Conservation (phyloP, 1,284 basidiomycete genomes). For the Volvariella volvacea region DNA sequence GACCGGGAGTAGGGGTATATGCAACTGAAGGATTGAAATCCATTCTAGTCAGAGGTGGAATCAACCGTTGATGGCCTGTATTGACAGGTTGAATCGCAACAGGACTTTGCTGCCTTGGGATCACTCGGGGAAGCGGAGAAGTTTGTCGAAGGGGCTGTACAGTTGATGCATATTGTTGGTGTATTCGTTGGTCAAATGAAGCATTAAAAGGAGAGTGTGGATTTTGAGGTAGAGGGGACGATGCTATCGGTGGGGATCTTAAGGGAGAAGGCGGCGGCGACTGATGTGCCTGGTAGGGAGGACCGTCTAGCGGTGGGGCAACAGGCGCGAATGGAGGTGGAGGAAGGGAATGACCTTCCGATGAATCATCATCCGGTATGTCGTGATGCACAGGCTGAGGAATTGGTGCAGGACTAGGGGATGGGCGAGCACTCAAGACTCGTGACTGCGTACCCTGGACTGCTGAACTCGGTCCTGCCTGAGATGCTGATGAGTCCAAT, state of each 20-base stretch:
- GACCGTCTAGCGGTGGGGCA: conserved; percentile 32
- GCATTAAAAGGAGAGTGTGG: neutral
- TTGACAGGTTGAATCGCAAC: neutral
- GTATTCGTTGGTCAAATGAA: no score
- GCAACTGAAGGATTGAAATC: conserved; percentile 42
- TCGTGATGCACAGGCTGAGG: conserved; percentile 7
- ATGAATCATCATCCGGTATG: conserved; percentile 11
- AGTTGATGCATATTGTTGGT: no score
- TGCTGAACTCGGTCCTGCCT: neutral
- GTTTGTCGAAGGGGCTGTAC: no score
- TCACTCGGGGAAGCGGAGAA: no score
- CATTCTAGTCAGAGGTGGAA: conserved; percentile 20
- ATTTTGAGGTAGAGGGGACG: neutral
- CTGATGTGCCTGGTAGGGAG: conserved; percentile 20
- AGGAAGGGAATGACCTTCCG: conserved; percentile 20
- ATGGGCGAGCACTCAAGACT: neutral
- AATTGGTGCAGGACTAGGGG: neutral
- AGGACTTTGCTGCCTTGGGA: conserved; percentile 4
- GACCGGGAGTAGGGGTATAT: conserved; percentile 23
- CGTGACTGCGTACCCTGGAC: conserved; percentile 2
- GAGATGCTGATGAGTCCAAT: conserved; percentile 6
- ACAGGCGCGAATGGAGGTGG: conserved; percentile 38
- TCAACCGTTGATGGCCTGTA: conserved; percentile 3
- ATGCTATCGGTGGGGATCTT: conserved; percentile 11
- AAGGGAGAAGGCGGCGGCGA: conserved; percentile 25